A percentile compares a stretch with the other conserved stretches of the same genome.
phyloP scores from a whole-genome alignment of 108 stramenopile species.

The Aurantiochytrium sp. region DNA sequence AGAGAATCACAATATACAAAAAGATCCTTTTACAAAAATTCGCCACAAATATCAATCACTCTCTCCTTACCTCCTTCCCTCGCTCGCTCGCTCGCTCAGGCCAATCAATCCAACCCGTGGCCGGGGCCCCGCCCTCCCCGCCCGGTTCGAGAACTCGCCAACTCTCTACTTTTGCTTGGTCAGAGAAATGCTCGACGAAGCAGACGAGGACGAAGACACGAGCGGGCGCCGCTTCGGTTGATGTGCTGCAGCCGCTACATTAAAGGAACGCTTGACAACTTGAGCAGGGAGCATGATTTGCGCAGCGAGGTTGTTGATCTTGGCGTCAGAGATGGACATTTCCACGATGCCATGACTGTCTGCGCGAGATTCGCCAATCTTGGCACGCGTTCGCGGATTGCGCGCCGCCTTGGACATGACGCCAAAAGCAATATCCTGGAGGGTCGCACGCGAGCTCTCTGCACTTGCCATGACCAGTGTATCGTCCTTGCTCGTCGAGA shows the following conservation, averaged over 20 bases:
- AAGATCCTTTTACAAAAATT: too few species aligned
- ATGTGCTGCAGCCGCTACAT: neutral
- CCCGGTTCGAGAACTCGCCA: neutral
- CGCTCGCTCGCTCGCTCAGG: too few species aligned
- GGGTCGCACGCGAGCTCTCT: neutral
- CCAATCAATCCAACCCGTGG: neutral
- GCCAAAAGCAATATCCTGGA: neutral
- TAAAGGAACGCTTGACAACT: neutral
- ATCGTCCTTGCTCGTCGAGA: neutral
- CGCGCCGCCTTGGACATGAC: neutral
- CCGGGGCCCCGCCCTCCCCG: neutral
- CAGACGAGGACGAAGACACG: neutral
- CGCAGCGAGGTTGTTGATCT: neutral
- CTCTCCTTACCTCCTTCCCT: too few species aligned
- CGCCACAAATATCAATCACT: too few species aligned
- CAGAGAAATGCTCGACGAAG: neutral
- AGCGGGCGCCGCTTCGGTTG: neutral
- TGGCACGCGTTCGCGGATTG: neutral
- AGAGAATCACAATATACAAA: too few species aligned
- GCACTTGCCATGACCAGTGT: neutral
- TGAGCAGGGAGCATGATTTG: neutral
- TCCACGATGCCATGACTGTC: neutral
- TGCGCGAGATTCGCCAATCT: neutral
- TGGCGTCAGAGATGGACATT: neutral
- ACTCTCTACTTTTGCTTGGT: neutral